These are phyloP conservation scores for Ustilago xerochloae DNA, from an alignment of 1,284 basidiomycete species.

Conservation along the genomic window DNA sequence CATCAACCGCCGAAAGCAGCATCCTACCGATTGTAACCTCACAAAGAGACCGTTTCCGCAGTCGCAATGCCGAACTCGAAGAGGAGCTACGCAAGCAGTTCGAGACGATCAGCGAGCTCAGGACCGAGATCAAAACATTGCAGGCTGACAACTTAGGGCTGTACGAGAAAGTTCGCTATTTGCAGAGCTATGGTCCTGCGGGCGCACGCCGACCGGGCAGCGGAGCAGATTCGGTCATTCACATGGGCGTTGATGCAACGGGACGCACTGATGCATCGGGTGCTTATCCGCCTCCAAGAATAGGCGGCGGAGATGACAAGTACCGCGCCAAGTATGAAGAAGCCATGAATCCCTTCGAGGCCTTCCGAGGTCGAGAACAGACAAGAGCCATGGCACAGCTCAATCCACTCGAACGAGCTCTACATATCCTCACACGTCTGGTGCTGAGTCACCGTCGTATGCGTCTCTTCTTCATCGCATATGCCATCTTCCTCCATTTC, in stretches of 20 bases:
- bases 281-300: conserved; percentile 23
- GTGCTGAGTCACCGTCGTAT: conserved; percentile 84
- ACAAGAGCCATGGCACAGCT: conserved; percentile 88
- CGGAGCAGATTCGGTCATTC: conserved; percentile 24
- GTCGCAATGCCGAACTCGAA: conserved; percentile 94
- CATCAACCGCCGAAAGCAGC: conserved; percentile 21
- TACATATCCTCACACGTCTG: conserved; percentile 83
- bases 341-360: conserved; percentile 96
- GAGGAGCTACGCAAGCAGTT: conserved; percentile 95
- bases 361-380: conserved; percentile 92
- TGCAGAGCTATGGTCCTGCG: conserved; percentile 50
- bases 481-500: conserved; percentile 81
- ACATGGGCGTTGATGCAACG: conserved; percentile 11
- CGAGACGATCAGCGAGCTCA: conserved; percentile 83
- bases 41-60: conserved; percentile 93
- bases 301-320: conserved; percentile 73
- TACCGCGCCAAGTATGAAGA: conserved; percentile 94
- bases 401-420: conserved; percentile 88
- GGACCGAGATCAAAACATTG: conserved; percentile 58
- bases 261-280: conserved; percentile 27
- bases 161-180: conserved; percentile 65
- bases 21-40: conserved; percentile 82
- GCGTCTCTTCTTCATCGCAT: conserved; percentile 80
- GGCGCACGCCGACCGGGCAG: conserved; percentile 46
- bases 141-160: conserved; percentile 62